phyloP scores from a whole-genome alignment of 2,329 filamentous ascomycete species.

The Talaromyces pinophilus region DNA sequence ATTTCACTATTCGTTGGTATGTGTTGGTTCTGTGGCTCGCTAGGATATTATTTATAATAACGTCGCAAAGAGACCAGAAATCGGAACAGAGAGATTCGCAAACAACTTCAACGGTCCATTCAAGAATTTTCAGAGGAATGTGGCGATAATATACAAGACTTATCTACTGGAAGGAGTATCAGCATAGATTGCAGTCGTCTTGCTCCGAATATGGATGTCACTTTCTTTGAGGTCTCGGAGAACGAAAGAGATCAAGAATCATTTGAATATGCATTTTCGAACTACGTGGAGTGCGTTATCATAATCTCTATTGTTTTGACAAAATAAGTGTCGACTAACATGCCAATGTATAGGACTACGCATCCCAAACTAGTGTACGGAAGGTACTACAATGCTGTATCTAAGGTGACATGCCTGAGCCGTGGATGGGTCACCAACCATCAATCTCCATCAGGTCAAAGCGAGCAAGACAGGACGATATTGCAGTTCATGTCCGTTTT shows the following conservation, averaged over 20 bases:
- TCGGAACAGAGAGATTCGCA: background rate
- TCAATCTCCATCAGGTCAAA: conserved; percentile 9
- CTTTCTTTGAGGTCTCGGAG: conserved; percentile 13
- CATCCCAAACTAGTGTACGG: background rate
- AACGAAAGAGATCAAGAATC: conserved; percentile 10
- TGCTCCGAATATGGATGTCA: conserved; percentile 8
- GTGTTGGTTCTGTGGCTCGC: background rate
- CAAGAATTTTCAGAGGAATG: conserved; percentile 16
- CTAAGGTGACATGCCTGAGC: conserved; percentile 5
- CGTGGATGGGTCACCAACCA: conserved; percentile 14
- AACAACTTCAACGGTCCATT: conserved; percentile 6
- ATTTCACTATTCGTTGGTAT: conserved; percentile 12
- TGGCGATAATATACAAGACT: conserved; percentile 2
- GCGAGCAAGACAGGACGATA: conserved; percentile 9
- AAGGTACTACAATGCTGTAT: background rate
- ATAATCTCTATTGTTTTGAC: too few species aligned
- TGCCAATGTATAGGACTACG: conserved; percentile 6
- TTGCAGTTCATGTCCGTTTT: conserved; percentile 1
- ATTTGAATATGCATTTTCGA: conserved; percentile 10
- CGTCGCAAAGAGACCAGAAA: conserved; percentile 4
- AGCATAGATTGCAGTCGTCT: background rate
- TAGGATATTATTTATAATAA: conserved; percentile 1
- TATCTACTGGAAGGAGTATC: background rate
- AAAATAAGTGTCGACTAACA: conserved; percentile 6
- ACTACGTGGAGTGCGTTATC: conserved; percentile 2